A percentile compares a stretch with the other conserved stretches of the same genome.
Conservation (phyloP, 495 filamentous ascomycete species). For the Rhypophila decipiens region DNA sequence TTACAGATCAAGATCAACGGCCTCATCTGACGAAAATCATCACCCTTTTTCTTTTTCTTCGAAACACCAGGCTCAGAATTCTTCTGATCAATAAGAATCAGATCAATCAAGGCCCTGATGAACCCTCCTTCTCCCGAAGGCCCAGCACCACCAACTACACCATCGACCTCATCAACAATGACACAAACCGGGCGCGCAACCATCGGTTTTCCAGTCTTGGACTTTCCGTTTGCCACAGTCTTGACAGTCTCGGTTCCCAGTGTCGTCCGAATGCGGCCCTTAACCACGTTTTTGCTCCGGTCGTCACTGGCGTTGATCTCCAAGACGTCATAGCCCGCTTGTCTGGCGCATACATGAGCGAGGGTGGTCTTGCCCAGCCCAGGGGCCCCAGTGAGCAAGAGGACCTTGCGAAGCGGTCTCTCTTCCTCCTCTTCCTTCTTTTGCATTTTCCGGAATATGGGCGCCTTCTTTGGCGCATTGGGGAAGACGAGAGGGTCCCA, state of each 20-base stretch:
- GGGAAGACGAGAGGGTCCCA: constrained; percentile 96
- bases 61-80: constrained; percentile 46
- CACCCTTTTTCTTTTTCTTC: constrained; percentile 54
- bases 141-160: constrained; percentile 74
- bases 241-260: constrained; percentile 89
- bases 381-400: constrained; percentile 83
- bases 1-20: constrained; percentile 95
- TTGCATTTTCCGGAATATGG: constrained; percentile 21
- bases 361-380: constrained; percentile 94
- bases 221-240: constrained; percentile 61
- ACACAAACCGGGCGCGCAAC: constrained; percentile 86
- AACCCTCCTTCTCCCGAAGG: constrained; percentile 73
- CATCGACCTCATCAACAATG: constrained; percentile 94
- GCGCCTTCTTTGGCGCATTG: constrained; percentile 52
- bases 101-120: constrained; percentile 87
- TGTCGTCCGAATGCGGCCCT: constrained; percentile 79
- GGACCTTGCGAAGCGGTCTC: constrained; percentile 71
- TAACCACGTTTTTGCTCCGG: constrained; percentile 70
- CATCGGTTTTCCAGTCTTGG: constrained; percentile 52
- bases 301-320: constrained; percentile 86
- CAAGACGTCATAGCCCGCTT: constrained; percentile 91
- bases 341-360: constrained; percentile 89
- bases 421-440: constrained; percentile 49
- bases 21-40: constrained; percentile 77
- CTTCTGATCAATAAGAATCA: constrained; percentile 78